A percentile compares a stretch with the other conserved stretches of the same genome.
These are phyloP conservation scores for Trichosporon sp. DNA, from an alignment of 1,284 basidiomycete genomes.

Conservation along the genomic window DNA sequence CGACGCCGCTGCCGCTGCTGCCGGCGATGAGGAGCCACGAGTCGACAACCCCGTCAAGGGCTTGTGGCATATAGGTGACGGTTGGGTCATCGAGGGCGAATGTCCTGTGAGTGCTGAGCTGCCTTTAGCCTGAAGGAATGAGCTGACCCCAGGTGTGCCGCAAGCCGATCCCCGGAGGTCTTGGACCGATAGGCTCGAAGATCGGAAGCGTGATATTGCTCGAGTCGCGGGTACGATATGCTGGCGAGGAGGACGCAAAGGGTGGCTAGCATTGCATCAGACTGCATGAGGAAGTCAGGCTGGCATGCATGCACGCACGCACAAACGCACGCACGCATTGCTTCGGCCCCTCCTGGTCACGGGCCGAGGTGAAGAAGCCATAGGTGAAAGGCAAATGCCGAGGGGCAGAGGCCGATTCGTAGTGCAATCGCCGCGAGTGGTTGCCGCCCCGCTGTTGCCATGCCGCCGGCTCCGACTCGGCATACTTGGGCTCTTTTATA, in stretches of 20 bases:
- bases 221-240: slow-evolving; percentile 10
- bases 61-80: slow-evolving; percentile 30
- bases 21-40: slow-evolving; percentile 9
- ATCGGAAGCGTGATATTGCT: slow-evolving; percentile 29
- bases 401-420: neutral
- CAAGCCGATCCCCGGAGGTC: slow-evolving; percentile 30
- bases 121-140: neutral
- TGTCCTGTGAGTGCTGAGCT: slow-evolving; percentile 37
- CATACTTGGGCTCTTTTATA: too few species aligned
- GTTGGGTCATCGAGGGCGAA: slow-evolving; percentile 42
- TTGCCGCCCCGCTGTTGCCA: too few species aligned
- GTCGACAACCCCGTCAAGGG: slow-evolving; percentile 31
- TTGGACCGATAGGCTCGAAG: slow-evolving; percentile 22
- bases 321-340: too few species aligned
- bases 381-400: neutral
- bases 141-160: slow-evolving; percentile 29
- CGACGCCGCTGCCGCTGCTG: slow-evolving; percentile 16
- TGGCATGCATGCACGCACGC: too few species aligned
- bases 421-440: neutral
- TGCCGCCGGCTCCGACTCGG: too few species aligned
- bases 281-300: neutral
- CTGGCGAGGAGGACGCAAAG: slow-evolving; percentile 4
- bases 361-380: too few species aligned
- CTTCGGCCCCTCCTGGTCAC: too few species aligned
- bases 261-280: neutral